These are phyloP conservation scores for Wickerhamomyces ciferrii DNA, from an alignment of 805 yeast genomes.

Conservation along the genomic window DNA sequence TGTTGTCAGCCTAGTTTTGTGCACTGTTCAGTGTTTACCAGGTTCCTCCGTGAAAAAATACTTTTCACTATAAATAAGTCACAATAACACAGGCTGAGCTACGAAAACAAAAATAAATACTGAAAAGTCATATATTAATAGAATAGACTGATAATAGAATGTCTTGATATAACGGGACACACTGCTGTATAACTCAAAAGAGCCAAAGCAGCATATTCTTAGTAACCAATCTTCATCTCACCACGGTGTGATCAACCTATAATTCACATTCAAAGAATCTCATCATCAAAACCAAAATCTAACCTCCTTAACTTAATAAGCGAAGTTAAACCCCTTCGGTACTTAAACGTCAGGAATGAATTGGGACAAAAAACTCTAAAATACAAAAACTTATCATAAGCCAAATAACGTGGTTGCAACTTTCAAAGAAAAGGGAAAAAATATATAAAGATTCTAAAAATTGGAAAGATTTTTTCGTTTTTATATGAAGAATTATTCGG, in stretches of 20 bases:
- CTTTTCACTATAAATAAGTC: no score
- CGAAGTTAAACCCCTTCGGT: slow-evolving; percentile 15
- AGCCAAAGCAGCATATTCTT: slow-evolving; percentile 22
- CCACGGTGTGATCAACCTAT: slow-evolving; percentile 23
- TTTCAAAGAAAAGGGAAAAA: slow-evolving; percentile 21
- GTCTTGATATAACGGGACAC: slow-evolving; percentile 32
- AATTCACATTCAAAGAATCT: slow-evolving; percentile 17
- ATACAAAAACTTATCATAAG: slow-evolving; percentile 15
- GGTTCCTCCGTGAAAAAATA: no score
- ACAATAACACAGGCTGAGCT: no score
- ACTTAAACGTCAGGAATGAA: slow-evolving; percentile 5
- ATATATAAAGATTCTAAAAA: not conserved
- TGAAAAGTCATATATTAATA: not conserved
- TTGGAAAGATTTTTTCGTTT: not conserved
- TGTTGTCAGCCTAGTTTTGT: no score
- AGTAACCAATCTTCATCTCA: slow-evolving; percentile 23
- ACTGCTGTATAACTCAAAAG: slow-evolving; percentile 11
- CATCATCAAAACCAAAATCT: slow-evolving; percentile 8
- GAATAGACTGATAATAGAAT: slow-evolving; percentile 5
- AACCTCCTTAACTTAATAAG: slow-evolving; percentile 30
- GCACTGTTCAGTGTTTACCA: no score
- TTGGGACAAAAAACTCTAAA: not conserved
- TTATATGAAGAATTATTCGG: not conserved
- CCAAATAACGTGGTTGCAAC: slow-evolving; percentile 25
- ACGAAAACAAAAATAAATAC: no score